Base-by-base conservation (phyloP, 139 green algal genomes). In the Eudorina sp. region DNA sequence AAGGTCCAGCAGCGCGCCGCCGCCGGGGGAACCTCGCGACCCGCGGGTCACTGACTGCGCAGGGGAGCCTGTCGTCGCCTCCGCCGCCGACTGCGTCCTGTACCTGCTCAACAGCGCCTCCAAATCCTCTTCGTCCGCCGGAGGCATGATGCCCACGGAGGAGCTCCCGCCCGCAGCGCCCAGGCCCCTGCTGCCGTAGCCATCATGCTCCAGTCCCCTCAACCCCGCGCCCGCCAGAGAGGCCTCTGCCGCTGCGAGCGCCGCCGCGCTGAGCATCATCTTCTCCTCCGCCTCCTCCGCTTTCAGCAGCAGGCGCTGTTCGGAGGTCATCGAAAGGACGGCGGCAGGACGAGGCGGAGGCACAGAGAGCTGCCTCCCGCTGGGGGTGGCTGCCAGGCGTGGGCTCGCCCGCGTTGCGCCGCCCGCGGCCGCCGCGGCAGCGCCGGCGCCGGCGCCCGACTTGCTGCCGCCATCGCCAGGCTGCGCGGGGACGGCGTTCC, bases 41-140 rank as follows among this genome's bases (percentile, higher is more conserved):
- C 29, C 29, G 11, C 45, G 7, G 8, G 29, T 19, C 79, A 64
- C 19, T n/a, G n/a, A n/a, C 48, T 53, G 31, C 34, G 23, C 31
- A 31, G 51, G 38, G 36, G 51, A 27, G 38, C 18, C 58, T 68
- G 58, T 31, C 41, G 41, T 21, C 25, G 8, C 41, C 36, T 69
- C n/a, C 62, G 41, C 14, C 3, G 14, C 62, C 8, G 60, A 16
- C 27, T 53, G 23, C 13, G 29, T 79, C 19, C 84, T 41, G 38
- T 89, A 89, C 3, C 84, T 53, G 34, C 51, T 79, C 31, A 89
- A 58, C 53, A 89, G 41, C 53, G 41, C 53, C 55, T 89, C 84
- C 14, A 89, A 53, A 38, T 89, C 84, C 53, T 89, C 84, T 25
- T 82, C 53, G 21, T 77, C 81, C 19, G 18, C n/a, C 23, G n/a